A percentile compares a stretch with the other conserved stretches of the same genome.
phyloP scores from a whole-genome alignment of 495 filamentous ascomycete species.

The Podospora conica region DNA sequence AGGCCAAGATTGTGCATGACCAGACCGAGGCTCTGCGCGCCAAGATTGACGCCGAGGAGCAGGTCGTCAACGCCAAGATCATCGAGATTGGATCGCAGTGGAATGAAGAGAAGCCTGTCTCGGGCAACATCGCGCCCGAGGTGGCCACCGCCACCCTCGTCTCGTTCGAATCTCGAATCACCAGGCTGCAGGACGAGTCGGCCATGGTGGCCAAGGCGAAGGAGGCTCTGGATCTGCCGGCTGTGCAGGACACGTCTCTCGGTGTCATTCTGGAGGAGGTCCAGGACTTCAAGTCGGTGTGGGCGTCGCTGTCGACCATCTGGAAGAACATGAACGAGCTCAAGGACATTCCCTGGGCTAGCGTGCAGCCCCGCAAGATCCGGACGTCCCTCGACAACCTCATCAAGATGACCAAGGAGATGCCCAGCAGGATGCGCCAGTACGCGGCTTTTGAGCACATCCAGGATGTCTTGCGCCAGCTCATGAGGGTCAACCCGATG shows the following conservation, averaged over 20 bases:
- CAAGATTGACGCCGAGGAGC: conserved; percentile 94
- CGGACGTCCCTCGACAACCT: conserved; percentile 80
- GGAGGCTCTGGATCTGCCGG: conserved; percentile 86
- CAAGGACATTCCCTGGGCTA: conserved; percentile 84
- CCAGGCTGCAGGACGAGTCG: conserved; percentile 73
- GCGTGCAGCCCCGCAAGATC: conserved; percentile 86
- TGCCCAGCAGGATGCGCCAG: conserved; percentile 97
- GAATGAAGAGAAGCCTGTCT: conserved; percentile 95
- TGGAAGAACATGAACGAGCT: conserved; percentile 97
- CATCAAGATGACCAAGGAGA: conserved; percentile 97
- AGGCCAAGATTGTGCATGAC: conserved; percentile 89
- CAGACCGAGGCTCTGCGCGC: conserved; percentile 91
- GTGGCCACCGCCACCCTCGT: conserved; percentile 73
- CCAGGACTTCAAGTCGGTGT: conserved; percentile 97
- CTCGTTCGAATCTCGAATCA: conserved; percentile 75
- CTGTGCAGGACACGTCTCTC: conserved; percentile 68
- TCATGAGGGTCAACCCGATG: conserved; percentile 83
- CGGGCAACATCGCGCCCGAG: conserved; percentile 82
- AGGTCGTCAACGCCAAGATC: conserved; percentile 81
- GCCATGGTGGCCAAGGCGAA: conserved; percentile 95
- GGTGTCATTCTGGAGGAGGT: conserved; percentile 86
- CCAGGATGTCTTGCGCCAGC: conserved; percentile 78
- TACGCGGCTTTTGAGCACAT: conserved; percentile 99
- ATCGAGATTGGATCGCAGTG: conserved; percentile 73
- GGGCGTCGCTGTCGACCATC: conserved; percentile 88